Conservation (phyloP, 768 basidiomycete species). For the Leccinum sublutescens region DNA sequence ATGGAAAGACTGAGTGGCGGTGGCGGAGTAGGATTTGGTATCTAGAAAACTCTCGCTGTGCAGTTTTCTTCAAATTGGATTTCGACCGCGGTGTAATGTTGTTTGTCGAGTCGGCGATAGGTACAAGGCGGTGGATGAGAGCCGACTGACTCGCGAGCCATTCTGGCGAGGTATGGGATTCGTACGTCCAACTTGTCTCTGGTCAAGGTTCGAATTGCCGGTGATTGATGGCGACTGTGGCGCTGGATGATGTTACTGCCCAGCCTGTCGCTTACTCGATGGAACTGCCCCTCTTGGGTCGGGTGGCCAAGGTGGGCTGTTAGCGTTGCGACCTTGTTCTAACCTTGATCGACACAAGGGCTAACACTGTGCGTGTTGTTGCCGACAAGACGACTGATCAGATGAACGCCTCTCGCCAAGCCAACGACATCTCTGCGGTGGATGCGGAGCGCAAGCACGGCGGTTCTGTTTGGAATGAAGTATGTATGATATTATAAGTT, state of each 20-base stretch:
- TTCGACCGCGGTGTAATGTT: conserved; percentile 1
- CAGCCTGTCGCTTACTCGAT: conserved; percentile 15
- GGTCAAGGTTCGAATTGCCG: neutral
- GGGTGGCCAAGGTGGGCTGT: conserved; percentile 21
- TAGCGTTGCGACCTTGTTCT: conserved; percentile 28
- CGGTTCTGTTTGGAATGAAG: neutral
- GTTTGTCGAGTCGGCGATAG: conserved; percentile 3
- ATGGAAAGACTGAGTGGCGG: conserved; percentile 22
- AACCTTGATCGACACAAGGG: neutral
- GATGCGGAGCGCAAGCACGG: neutral
- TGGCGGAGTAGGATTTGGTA: conserved; percentile 15
- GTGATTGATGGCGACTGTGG: conserved; percentile 28
- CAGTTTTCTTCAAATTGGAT: neutral
- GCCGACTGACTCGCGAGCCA: conserved; percentile 3
- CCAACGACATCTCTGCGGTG: neutral
- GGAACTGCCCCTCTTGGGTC: conserved; percentile 17
- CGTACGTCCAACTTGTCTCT: conserved; percentile 1
- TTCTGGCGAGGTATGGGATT: neutral
- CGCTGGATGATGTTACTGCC: conserved; percentile 13
- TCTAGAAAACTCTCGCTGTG: neutral
- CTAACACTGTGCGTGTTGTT: conserved; percentile 13
- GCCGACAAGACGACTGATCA: conserved; percentile 3
- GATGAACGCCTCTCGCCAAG: neutral
- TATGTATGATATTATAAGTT: neutral
- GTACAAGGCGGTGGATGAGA: neutral